Evolutionary conservation across 257 asterid genomes (phyloP).

Genomic region (Salvia miltiorrhiza): DNA sequence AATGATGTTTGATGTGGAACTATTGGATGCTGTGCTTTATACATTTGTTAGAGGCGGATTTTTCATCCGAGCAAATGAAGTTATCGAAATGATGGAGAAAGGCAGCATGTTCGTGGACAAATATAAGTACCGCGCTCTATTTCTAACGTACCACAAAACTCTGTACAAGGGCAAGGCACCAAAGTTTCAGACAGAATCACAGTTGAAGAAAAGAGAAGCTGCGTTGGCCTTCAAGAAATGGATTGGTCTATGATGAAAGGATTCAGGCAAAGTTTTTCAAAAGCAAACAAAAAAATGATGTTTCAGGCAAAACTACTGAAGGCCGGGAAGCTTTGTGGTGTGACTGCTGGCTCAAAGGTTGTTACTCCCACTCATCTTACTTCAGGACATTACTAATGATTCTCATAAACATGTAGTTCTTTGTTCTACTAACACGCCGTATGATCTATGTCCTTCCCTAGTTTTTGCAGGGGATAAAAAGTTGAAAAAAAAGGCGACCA

Average conservation of each 20-base stretch:
- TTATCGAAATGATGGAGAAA: slow-evolving; percentile 74
- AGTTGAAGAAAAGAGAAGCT: slow-evolving; percentile 73
- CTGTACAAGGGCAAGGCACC: slow-evolving; percentile 74
- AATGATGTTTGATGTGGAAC: slow-evolving; percentile 79
- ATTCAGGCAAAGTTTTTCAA: too few species aligned
- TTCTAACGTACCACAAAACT: slow-evolving; percentile 77
- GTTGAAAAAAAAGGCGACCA: too few species aligned
- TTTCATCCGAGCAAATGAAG: slow-evolving; percentile 78
- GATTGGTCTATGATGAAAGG: slow-evolving; percentile 58
- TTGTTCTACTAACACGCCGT: too few species aligned
- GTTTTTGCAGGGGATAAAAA: too few species aligned
- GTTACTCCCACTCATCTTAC: too few species aligned
- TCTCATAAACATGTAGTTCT: too few species aligned
- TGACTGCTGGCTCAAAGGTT: too few species aligned
- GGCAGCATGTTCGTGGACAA: slow-evolving; percentile 74
- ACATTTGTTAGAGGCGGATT: slow-evolving; percentile 90
- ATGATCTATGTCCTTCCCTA: too few species aligned
- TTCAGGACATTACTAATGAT: too few species aligned
- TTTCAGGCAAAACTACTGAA: too few species aligned
- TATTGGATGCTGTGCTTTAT: slow-evolving; percentile 82
- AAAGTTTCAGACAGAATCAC: slow-evolving; percentile 76
- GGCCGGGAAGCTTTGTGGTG: too few species aligned
- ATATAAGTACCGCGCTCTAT: slow-evolving; percentile 74
- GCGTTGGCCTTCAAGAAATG: slow-evolving; percentile 75
- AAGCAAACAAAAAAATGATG: too few species aligned